phyloP scores from a whole-genome alignment of 2,329 filamentous ascomycete genomes.

The Fusarium mexicanum region DNA sequence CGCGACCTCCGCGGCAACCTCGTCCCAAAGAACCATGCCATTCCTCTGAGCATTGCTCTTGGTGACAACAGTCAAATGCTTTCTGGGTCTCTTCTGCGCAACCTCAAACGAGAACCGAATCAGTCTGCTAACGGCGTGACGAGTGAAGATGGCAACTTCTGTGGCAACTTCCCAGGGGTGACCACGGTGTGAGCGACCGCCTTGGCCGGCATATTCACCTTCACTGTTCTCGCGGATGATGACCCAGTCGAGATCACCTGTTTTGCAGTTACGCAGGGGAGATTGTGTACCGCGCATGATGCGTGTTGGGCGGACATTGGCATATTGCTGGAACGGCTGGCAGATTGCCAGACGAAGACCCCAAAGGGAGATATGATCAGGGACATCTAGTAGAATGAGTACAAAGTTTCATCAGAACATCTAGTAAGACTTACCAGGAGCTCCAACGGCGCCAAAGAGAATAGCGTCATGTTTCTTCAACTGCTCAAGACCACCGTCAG shows the following conservation, averaged over 20 bases:
- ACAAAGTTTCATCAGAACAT: constrained; percentile 52
- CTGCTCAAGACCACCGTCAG: constrained; percentile 49
- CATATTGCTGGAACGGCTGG: constrained; percentile 72
- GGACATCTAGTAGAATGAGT: constrained; percentile 56
- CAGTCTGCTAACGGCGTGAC: constrained; percentile 66
- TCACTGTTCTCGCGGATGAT: constrained; percentile 74
- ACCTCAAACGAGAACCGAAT: constrained; percentile 72
- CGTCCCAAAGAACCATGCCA: constrained; percentile 75
- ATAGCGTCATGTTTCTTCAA: constrained; percentile 64
- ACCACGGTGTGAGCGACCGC: constrained; percentile 68
- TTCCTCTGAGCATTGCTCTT: constrained; percentile 74
- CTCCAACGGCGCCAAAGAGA: constrained; percentile 72
- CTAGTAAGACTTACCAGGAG: constrained; percentile 55
- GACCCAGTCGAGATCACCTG: constrained; percentile 70
- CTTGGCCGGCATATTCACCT: constrained; percentile 73
- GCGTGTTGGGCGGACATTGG: constrained; percentile 71
- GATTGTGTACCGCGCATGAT: constrained; percentile 69
- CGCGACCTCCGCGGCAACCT: constrained; percentile 64
- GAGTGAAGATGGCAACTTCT: constrained; percentile 70
- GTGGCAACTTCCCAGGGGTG: constrained; percentile 69
- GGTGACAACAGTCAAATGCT: constrained; percentile 69
- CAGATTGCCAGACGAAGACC: constrained; percentile 71
- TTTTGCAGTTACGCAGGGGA: constrained; percentile 61
- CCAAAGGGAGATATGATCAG: constrained; percentile 74
- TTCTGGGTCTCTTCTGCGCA: constrained; percentile 64